phyloP scores from a whole-genome alignment of 805 yeast species.

The Yarrowia keelungensis region DNA sequence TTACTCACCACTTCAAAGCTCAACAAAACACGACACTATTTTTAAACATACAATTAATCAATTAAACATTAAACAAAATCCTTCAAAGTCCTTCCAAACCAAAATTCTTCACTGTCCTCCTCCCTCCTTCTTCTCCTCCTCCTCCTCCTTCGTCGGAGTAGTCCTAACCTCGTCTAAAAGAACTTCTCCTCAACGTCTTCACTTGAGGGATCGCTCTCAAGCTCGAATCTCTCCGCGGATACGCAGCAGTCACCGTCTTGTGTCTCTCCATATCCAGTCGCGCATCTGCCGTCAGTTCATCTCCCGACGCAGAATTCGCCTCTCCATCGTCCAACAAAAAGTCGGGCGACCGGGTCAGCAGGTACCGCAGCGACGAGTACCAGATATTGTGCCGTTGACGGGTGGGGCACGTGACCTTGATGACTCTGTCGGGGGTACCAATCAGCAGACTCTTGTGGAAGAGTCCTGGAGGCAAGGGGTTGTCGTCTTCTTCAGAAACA shows the following conservation, averaged over 20 bases:
- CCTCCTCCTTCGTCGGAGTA: neutral
- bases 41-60: neutral
- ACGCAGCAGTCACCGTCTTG: conserved; percentile 26
- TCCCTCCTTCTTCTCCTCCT: neutral
- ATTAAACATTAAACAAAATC: neutral
- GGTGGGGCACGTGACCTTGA: conserved; percentile 86
- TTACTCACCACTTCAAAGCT: no score
- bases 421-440: conserved; percentile 66
- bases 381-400: conserved; percentile 89
- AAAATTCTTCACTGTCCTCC: neutral
- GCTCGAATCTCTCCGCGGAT: conserved; percentile 6
- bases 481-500: conserved; percentile 80
- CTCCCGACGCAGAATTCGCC: conserved; percentile 41
- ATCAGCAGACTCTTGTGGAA: conserved; percentile 84
- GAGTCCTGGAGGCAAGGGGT: conserved; percentile 88
- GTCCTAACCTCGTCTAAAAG: neutral
- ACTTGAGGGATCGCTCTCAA: conserved; percentile 25
- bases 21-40: no score
- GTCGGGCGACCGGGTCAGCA: conserved; percentile 58
- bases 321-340: conserved; percentile 44
- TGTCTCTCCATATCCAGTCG: conserved; percentile 27
- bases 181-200: conserved; percentile 17
- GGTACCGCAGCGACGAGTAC: conserved; percentile 81
- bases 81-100: neutral
- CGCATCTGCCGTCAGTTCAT: conserved; percentile 39